These are phyloP conservation scores for Talaromyces sp. DNA, from an alignment of 2,329 filamentous ascomycete species.

Conservation along the genomic window DNA sequence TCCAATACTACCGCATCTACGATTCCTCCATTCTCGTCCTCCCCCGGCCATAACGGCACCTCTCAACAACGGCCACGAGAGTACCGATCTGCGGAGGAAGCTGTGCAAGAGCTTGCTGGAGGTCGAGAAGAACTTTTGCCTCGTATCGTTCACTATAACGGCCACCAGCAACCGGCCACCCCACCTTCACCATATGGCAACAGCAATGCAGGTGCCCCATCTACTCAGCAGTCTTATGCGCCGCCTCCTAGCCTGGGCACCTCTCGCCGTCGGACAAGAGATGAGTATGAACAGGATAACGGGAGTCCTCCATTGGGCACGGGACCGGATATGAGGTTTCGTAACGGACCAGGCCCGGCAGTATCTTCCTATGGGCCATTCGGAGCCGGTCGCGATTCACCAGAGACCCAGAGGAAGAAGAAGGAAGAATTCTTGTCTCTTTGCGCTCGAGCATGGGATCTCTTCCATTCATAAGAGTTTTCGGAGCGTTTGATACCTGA, in stretches of 20 bases:
- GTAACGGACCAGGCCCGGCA: constrained; percentile 33
- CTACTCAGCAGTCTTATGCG: constrained; percentile 55
- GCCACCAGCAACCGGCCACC: constrained; percentile 65
- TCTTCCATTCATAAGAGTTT: constrained; percentile 74
- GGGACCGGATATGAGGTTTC: constrained; percentile 54
- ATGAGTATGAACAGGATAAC: constrained; percentile 87
- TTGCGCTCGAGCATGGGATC: constrained; percentile 88
- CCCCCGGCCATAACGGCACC: constrained; percentile 48
- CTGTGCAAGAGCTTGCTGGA: constrained; percentile 81
- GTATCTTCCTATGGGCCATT: constrained; percentile 63
- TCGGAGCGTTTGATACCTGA: neutral
- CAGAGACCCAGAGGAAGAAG: constrained; percentile 78
- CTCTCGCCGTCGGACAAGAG: constrained; percentile 68
- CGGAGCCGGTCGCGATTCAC: constrained; percentile 75
- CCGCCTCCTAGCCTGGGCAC: constrained; percentile 30
- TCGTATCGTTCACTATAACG: constrained; percentile 91
- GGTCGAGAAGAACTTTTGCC: constrained; percentile 90
- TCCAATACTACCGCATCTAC: constrained; percentile 61
- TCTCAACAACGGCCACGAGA: constrained; percentile 67
- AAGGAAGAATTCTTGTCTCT: constrained; percentile 86
- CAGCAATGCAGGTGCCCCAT: constrained; percentile 47
- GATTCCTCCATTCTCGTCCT: constrained; percentile 70
- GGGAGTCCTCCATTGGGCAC: constrained; percentile 78
- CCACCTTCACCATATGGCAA: constrained; percentile 59
- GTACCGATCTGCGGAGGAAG: constrained; percentile 94